phyloP scores from a whole-genome alignment of 2,329 filamentous ascomycete genomes.

The Cytospora piceicola region DNA sequence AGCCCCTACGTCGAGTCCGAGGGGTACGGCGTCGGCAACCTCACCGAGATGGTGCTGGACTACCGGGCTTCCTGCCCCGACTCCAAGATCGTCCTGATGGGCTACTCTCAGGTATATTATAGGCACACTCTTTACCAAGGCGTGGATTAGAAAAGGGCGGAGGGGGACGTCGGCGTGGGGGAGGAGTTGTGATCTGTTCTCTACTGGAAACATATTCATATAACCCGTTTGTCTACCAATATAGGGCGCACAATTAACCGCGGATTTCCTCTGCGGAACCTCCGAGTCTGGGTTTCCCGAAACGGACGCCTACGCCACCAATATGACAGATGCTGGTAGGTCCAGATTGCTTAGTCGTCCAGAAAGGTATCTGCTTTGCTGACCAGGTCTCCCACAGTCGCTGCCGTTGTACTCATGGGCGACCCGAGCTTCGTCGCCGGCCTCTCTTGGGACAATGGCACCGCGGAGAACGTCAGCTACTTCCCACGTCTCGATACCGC shows the following conservation, averaged over 20 bases:
- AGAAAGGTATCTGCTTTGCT: conserved; percentile 12
- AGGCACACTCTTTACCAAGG: too few relatives aligned
- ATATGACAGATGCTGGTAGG: conserved; percentile 41
- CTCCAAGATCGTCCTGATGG: conserved; percentile 47
- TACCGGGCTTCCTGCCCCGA: conserved; percentile 44
- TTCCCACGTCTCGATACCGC: conserved; percentile 21
- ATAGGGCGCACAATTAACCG: conserved; percentile 45
- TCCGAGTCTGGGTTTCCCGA: conserved; percentile 13
- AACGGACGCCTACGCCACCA: conserved; percentile 34
- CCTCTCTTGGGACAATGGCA: conserved; percentile 18
- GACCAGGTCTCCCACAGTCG: conserved; percentile 38
- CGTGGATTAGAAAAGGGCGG: too few relatives aligned
- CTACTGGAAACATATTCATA: neutral
- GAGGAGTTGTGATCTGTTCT: too few relatives aligned
- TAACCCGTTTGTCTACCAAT: neutral
- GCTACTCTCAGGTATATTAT: conserved; percentile 46
- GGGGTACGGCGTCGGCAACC: conserved; percentile 38
- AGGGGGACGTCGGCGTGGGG: too few relatives aligned
- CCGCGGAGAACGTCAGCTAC: conserved; percentile 18
- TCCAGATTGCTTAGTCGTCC: neutral
- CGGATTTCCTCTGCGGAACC: conserved; percentile 45
- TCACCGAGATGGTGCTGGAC: conserved; percentile 39
- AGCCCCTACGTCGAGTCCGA: conserved; percentile 43
- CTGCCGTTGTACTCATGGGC: conserved; percentile 47
- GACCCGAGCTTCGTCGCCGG: conserved; percentile 40